Base-by-base conservation (phyloP, 2,329 filamentous ascomycete genomes). In the Diplodia intermedia region DNA sequence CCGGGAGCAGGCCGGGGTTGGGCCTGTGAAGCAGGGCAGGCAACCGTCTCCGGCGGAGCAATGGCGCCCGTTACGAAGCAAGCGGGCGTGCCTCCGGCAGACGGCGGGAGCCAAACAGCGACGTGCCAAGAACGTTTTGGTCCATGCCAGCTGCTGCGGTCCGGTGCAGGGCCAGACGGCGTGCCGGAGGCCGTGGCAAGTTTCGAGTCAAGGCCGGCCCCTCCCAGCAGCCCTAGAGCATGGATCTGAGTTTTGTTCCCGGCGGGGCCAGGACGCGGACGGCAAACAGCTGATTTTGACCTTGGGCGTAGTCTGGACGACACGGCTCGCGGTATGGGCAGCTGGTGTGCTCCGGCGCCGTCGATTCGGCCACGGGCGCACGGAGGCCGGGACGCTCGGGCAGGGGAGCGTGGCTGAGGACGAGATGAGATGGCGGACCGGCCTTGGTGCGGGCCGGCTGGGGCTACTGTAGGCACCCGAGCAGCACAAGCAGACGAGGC, bases 231-330 rank as follows among this genome's bases (percentile, higher is more conserved):
- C 38, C 56, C 38, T 60, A 40, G 56, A 29, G n/a, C 36, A 29
- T 23, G 36, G 56, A 26, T 29, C 23, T 43, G 38, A 60, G 56
- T 60, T 60, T 60, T 23, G 56, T 47, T 60, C 56, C 26, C 56
- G 38, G 56, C 36, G 38, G 14, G 56, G 56, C 56, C 56, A 60
- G 56, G 26, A 40, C 8, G 36, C 38, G 55, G 38, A 12, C 53
- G 31, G 53, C 53, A 56, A 62, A 62, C 57, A 62, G 57, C 57
- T 49, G 57, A 62, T 62, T 62, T 60, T 62, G 49, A 50, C 57
- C 57, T 62, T 43, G 57, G 40, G 57, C 31, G 57, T 33, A 40
- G 57, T 62, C 57, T 49, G 57, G 57, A 62, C 57, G 43, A 62
- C 23, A 40, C 57, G 57, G 57, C 56, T 33, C 57, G 23, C 56